Conservation (phyloP, 331 rosid species). For the Prunus yedoensis region DNA sequence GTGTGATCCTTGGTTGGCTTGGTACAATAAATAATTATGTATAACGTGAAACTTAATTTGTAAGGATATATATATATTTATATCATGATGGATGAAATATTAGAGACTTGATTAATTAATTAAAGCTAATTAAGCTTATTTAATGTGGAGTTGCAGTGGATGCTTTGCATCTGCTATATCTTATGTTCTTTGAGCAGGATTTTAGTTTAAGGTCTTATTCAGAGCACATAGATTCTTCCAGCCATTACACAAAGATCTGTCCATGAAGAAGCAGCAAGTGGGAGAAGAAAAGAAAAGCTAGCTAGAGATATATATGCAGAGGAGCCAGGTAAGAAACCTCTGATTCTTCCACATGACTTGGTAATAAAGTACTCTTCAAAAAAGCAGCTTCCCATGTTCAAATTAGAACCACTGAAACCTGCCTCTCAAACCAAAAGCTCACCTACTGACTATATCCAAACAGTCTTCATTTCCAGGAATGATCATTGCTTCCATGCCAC, state of each 20-base stretch:
- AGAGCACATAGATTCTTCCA: constrained; percentile 21
- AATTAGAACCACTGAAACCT: constrained; percentile 33
- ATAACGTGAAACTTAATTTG: constrained; percentile 26
- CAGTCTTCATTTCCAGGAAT: constrained; percentile 35
- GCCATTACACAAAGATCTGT: constrained; percentile 9
- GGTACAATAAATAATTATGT: constrained; percentile 26
- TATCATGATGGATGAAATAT: too few species aligned
- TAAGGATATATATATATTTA: neutral
- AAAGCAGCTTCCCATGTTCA: neutral
- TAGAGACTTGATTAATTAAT: too few species aligned
- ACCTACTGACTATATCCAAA: constrained; percentile 33
- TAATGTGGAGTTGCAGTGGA: neutral
- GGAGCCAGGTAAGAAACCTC: constrained; percentile 32
- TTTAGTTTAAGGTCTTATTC: constrained; percentile 6
- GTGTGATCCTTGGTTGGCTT: constrained; percentile 26
- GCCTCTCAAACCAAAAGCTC: constrained; percentile 36
- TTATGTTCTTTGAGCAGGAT: neutral
- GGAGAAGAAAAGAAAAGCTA: too few species aligned
- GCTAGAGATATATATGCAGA: neutral
- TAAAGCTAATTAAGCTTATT: too few species aligned
- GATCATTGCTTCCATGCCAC: constrained; percentile 45
- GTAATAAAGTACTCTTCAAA: constrained; percentile 10
- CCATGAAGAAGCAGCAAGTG: constrained; percentile 7
- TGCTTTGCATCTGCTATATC: neutral
- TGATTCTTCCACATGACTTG: constrained; percentile 35